Base-by-base conservation (phyloP, 108 stramenopile genomes). In the Discostella stelligeroides region DNA sequence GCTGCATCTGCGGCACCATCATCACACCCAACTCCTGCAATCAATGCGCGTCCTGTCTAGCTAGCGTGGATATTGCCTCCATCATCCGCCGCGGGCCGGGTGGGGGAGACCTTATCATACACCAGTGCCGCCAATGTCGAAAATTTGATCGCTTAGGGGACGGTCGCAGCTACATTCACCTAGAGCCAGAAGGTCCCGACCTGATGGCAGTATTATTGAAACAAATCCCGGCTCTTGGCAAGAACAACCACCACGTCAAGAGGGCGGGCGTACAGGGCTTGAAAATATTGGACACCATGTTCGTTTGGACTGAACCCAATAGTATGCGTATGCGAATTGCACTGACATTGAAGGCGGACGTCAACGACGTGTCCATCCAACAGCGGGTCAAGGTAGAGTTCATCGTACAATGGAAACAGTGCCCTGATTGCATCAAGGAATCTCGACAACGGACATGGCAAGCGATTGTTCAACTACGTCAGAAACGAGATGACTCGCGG, bases 261-360 rank as follows among this genome's bases (percentile, higher is more conserved):
- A 30, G 63, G 45, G 39, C 75, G 43, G 78, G 72, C 6, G 76
- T 83, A 56, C 41, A 60, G 76, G 15, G 76, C 66, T 23, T 81
- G 18, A 45, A 61, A 10, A 59, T 98, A 4, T 76, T 97, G 15
- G 99, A 99, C 76, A 91, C 97, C 18, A 76, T 76, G 21, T 99
- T 95, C 83, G 76, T 99, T 28, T 99, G 99, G 99, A 99, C 99
- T 5, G 98, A 99, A 73, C 97, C 98, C 0, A 95, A 99, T 79
- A 86, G 84, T 13, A 95, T 88, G 90, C 80, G 99, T 7, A 82
- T 98, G 62, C 95, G 97, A 56, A 55, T 96, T 4, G 70, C 84
- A 76, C 76, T 99, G 30, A 98, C 97, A 7, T 85, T 99, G 7
- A 93, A 96, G 63, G 90, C 97, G 2, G 96, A 96, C 38, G 65